A percentile compares a stretch with the other conserved stretches of the same genome.
phyloP scores from a whole-genome alignment of 495 filamentous ascomycete genomes.

The Pyrenopolyporus hunteri region DNA sequence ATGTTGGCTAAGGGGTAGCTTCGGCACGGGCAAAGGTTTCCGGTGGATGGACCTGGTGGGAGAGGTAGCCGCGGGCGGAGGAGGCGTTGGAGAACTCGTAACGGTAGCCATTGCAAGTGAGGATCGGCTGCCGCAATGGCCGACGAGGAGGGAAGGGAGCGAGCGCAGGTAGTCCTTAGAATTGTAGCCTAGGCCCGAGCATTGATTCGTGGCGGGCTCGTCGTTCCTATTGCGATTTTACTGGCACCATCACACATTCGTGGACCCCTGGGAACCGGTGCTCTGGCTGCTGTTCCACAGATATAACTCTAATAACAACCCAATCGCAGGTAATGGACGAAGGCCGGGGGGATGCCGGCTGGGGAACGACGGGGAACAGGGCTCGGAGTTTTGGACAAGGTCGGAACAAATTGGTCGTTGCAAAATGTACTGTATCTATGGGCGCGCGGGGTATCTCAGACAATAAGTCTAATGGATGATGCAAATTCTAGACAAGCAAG shows the following conservation, averaged over 20 bases:
- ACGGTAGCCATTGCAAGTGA: slow-evolving; percentile 53
- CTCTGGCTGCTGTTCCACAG: slow-evolving; percentile 25
- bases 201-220: slow-evolving; percentile 29
- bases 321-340: slow-evolving; percentile 17
- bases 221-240: slow-evolving; percentile 32
- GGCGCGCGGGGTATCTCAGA: slow-evolving; percentile 34
- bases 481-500: slow-evolving; percentile 39
- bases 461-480: slow-evolving; percentile 32
- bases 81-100: slow-evolving; percentile 42
- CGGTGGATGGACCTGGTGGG: slow-evolving; percentile 48
- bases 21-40: slow-evolving; percentile 48
- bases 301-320: slow-evolving; percentile 34
- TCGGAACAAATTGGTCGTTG: slow-evolving; percentile 6
- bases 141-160: slow-evolving; percentile 11
- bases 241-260: slow-evolving; percentile 13
- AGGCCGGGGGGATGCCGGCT: slow-evolving; percentile 30
- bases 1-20: slow-evolving; percentile 37
- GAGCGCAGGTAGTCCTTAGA: slow-evolving; percentile 24
- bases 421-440: slow-evolving; percentile 18
- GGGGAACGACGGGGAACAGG: slow-evolving; percentile 29
- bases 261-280: slow-evolving; percentile 18
- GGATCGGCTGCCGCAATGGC: slow-evolving; percentile 19
- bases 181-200: slow-evolving; percentile 15
- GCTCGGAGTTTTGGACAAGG: slow-evolving; percentile 14
- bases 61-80: slow-evolving; percentile 42